Conservation (phyloP, 805 yeast species). For the Schwanniomyces polymorphus region DNA sequence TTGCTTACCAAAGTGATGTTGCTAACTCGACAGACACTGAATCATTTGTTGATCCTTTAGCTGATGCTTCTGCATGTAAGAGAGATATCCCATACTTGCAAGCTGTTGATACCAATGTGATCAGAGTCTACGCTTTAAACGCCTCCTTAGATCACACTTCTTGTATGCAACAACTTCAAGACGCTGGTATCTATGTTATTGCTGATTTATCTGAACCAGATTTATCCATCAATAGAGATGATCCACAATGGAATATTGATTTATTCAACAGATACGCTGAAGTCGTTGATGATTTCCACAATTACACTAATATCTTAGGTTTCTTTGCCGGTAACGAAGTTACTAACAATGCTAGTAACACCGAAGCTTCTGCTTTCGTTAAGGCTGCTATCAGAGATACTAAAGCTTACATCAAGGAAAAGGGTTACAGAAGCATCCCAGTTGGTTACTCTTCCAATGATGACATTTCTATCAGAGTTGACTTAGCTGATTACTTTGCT, state of each 20-base stretch:
- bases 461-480: constrained; percentile 63
- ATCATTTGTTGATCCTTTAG: constrained; percentile 68
- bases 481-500: constrained; percentile 71
- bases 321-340: constrained; percentile 90
- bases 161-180: constrained; percentile 66
- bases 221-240: constrained; percentile 57
- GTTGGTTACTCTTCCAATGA: constrained; percentile 84
- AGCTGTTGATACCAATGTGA: constrained; percentile 62
- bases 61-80: constrained; percentile 58
- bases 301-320: constrained; percentile 73
- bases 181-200: constrained; percentile 89
- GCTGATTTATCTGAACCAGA: constrained; percentile 83
- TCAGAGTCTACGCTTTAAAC: constrained; percentile 77
- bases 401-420: constrained; percentile 59
- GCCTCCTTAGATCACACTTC: constrained; percentile 60
- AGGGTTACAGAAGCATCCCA: constrained; percentile 68
- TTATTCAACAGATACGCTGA: constrained; percentile 66
- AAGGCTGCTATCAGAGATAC: constrained; percentile 83
- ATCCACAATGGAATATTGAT: constrained; percentile 64
- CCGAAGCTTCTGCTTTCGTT: constrained; percentile 77
- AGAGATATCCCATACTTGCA: constrained; percentile 74
- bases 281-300: constrained; percentile 67
- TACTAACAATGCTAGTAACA: constrained; percentile 62
- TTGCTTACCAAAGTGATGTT: constrained; percentile 77
- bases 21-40: constrained; percentile 41